Percentiles rank a stretch among this genome's conserved stretches.
phyloP scores from a whole-genome alignment of 2,329 filamentous ascomycete species.

The Orbilia quercus region DNA sequence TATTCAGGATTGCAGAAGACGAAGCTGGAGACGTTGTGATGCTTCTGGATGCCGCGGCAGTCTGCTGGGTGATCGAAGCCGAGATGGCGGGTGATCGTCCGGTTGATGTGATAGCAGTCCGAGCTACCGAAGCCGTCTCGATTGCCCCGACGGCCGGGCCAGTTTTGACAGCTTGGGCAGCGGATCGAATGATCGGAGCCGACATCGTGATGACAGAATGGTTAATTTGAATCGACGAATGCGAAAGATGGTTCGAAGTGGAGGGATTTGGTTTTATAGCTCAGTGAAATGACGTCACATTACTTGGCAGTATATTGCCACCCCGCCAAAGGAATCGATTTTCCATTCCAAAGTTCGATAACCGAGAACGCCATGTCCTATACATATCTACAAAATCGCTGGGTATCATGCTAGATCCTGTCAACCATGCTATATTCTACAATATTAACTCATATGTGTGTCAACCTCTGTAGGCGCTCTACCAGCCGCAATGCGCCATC shows the following conservation, averaged over 20 bases:
- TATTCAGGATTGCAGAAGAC: constrained; percentile 14
- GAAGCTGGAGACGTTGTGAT: constrained; percentile 14
- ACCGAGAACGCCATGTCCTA: no score
- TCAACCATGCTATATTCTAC: no score
- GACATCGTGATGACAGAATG: constrained; percentile 12
- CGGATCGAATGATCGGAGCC: constrained; percentile 19
- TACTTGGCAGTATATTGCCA: no score
- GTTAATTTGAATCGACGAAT: no score
- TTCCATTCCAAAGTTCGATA: neutral
- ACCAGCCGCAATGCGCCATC: no score
- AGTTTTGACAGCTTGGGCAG: constrained; percentile 24
- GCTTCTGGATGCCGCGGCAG: constrained; percentile 10
- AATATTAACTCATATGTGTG: no score
- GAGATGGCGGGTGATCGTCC: constrained; percentile 12
- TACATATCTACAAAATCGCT: no score
- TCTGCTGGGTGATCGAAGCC: constrained; percentile 23
- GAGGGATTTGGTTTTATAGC: no score
- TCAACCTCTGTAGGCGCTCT: no score
- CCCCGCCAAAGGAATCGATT: neutral
- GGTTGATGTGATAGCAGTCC: constrained; percentile 7
- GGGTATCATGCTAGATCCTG: neutral
- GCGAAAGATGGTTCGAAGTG: no score
- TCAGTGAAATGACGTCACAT: no score
- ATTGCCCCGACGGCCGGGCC: constrained; percentile 13
- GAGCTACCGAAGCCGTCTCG: constrained; percentile 5